These are phyloP conservation scores for Dactylellina cionopaga DNA, from an alignment of 2,329 filamentous ascomycete genomes.

Conservation along the genomic window DNA sequence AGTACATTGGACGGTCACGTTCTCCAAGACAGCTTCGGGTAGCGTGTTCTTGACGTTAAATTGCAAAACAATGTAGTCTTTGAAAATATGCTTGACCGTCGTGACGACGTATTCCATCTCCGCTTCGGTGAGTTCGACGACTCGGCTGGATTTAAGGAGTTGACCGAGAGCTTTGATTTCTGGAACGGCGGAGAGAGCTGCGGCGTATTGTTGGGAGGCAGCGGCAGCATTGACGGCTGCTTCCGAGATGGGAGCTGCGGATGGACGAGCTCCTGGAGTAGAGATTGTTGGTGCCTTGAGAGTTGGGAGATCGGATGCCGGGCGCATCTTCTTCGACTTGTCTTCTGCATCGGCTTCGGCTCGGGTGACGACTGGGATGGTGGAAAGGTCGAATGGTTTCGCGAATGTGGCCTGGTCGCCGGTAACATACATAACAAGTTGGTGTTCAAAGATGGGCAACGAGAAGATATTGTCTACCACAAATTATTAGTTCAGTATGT, in stretches of 20 bases:
- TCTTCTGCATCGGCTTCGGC: constrained; percentile 97
- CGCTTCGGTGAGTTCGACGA: constrained; percentile 91
- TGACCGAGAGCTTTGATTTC: constrained; percentile 89
- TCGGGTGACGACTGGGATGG: constrained; percentile 90
- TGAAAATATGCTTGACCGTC: constrained; percentile 96
- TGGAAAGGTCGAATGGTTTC: constrained; percentile 86
- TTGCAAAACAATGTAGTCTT: constrained; percentile 93
- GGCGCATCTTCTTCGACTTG: constrained; percentile 86
- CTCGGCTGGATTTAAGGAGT: constrained; percentile 87
- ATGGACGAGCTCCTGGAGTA: constrained; percentile 69
- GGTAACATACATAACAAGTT: constrained; percentile 96
- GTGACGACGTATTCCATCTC: constrained; percentile 97
- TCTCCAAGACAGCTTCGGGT: constrained; percentile 86
- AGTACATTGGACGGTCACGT: constrained; percentile 83
- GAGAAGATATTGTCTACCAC: constrained; percentile 88
- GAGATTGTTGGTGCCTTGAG: constrained; percentile 90
- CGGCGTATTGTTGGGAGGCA: constrained; percentile 83
- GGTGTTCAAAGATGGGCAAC: constrained; percentile 92
- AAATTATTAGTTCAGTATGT: constrained; percentile 1
- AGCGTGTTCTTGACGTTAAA: constrained; percentile 98
- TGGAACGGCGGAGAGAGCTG: constrained; percentile 68
- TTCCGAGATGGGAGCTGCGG: constrained; percentile 74
- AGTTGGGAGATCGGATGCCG: constrained; percentile 84
- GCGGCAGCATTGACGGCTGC: constrained; percentile 79
- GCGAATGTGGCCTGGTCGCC: constrained; percentile 87